A percentile compares a stretch with the other conserved stretches of the same genome.
Evolutionary conservation across 1,284 basidiomycete species (phyloP).

Genomic region (Boletus holoroseus): DNA sequence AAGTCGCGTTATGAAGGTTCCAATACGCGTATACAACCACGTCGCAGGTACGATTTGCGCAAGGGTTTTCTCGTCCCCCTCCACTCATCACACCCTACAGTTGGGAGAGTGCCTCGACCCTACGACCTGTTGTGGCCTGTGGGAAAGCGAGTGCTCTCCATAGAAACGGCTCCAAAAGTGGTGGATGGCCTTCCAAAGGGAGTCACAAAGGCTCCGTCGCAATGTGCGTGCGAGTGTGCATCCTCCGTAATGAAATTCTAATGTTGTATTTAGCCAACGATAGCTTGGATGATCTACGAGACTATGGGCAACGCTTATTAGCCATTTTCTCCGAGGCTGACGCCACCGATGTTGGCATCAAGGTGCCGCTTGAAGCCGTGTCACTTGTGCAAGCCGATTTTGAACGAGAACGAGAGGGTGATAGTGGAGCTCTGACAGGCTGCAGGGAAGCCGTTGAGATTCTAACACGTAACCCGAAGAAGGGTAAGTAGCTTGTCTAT

Average conservation of each 20-base stretch:
- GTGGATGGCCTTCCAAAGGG: conserved; percentile 17
- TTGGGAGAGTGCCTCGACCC: conserved; percentile 46
- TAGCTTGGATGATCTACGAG: conserved; percentile 30
- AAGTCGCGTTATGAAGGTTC: conserved; percentile 82
- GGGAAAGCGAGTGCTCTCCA: conserved; percentile 31
- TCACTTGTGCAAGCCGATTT: conserved; percentile 18
- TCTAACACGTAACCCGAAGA: conserved; percentile 80
- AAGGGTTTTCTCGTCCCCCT: background rate
- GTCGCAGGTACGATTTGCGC: conserved; percentile 57
- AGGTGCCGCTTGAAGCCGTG: conserved; percentile 30
- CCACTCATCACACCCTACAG: conserved; percentile 32
- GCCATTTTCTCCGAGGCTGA: conserved; percentile 39
- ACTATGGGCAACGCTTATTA: conserved; percentile 45
- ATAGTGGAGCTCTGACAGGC: conserved; percentile 49
- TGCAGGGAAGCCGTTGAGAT: conserved; percentile 91
- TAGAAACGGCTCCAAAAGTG: conserved; percentile 21
- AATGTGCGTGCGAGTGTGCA: conserved; percentile 15
- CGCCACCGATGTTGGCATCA: conserved; percentile 31
- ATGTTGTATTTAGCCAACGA: conserved; percentile 16
- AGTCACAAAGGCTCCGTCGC: background rate
- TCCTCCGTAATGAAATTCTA: background rate
- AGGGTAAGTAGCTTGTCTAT: conserved; percentile 49
- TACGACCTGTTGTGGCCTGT: conserved; percentile 73
- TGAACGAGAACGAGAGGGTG: conserved; percentile 38
- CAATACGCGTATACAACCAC: conserved; percentile 82